Percentiles rank a stretch among this genome's conserved stretches.
Conservation (phyloP, 2,329 filamentous ascomycete species). For the Colletotrichum chrysophilum region DNA sequence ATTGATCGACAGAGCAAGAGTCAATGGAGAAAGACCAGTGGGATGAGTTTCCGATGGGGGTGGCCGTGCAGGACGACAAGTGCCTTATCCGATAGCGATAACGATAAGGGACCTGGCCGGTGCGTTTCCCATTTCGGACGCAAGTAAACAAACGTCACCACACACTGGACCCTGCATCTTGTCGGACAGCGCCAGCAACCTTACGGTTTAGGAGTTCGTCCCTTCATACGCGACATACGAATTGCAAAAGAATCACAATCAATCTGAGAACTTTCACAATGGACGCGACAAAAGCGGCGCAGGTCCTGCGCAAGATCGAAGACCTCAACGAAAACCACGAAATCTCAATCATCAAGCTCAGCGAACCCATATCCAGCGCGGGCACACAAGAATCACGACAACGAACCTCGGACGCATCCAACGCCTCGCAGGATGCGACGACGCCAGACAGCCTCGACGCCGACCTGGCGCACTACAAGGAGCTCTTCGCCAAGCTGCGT, state of each 20-base stretch:
- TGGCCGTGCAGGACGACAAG: background rate
- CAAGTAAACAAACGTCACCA: constrained; percentile 43
- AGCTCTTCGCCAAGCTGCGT: constrained; percentile 93
- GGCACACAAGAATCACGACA: constrained; percentile 43
- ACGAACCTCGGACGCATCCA: constrained; percentile 76
- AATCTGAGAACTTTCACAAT: constrained; percentile 23
- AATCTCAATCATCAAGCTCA: constrained; percentile 78
- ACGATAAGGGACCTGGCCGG: background rate
- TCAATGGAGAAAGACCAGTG: background rate
- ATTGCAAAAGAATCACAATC: background rate
- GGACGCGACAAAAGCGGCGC: constrained; percentile 35
- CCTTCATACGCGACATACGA: background rate
- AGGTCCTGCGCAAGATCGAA: constrained; percentile 54
- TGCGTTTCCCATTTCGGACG: constrained; percentile 30
- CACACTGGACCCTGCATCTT: background rate
- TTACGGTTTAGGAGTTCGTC: background rate
- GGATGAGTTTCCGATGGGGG: background rate
- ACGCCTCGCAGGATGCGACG: constrained; percentile 66
- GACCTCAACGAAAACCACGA: constrained; percentile 63
- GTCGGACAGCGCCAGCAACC: background rate
- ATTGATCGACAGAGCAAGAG: constrained; percentile 2
- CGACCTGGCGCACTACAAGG: constrained; percentile 89
- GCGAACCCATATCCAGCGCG: constrained; percentile 72
- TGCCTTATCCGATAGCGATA: background rate
- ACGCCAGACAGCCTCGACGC: constrained; percentile 80